Evolutionary conservation across 805 yeast genomes (phyloP), one percentile per base, ranked within the genome.

Genomic region (Yamadazyma olivae): DNA sequence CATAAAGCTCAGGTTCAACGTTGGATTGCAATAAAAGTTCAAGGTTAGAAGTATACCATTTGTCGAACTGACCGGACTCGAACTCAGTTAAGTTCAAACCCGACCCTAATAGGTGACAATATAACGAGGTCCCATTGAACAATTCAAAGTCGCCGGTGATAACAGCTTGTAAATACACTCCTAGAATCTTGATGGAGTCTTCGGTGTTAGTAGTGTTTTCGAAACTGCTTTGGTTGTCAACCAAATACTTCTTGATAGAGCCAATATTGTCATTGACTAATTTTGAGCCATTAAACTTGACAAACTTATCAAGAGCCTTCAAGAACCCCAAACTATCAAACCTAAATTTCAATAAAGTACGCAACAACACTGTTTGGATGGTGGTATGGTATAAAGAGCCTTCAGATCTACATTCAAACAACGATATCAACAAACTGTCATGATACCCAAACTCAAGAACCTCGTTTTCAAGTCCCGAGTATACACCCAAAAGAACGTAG

Each of bases 401-500:
- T 46, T 79, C 83, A 5, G 68, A 50, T 13, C 46, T 46, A 14
- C 49, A 47, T 32, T 66, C 71, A 41, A 62, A 62, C 18, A 67
- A 44, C n/a, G 48, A 32, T 6, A 52, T 18, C 31, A 67, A 45
- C 8, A 46, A 38, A 5, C 26, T 24, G 20, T 55, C 64, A 37
- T 60, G 63, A 3, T 35, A 36, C 5, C 18, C 29, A 36, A 46
- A 56, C 13, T 42, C 24, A 21, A 66, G 49, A 1, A 60, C 57
- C 22, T 45, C 46, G 1, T 37, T 35, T 13, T 54, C 46, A 17
- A 83, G 56, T 1, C 85, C 89, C n/a, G 60, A 46, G 7, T 73
- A 49, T 9, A 86, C 43, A 4, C 93, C 95, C 19, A 64, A 53
- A 1, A 77, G 48, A 3, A 82, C 52, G 42, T 77, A 83, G 2